phyloP scores from a whole-genome alignment of 2,329 filamentous ascomycete genomes.

The Colletotrichum sp. region DNA sequence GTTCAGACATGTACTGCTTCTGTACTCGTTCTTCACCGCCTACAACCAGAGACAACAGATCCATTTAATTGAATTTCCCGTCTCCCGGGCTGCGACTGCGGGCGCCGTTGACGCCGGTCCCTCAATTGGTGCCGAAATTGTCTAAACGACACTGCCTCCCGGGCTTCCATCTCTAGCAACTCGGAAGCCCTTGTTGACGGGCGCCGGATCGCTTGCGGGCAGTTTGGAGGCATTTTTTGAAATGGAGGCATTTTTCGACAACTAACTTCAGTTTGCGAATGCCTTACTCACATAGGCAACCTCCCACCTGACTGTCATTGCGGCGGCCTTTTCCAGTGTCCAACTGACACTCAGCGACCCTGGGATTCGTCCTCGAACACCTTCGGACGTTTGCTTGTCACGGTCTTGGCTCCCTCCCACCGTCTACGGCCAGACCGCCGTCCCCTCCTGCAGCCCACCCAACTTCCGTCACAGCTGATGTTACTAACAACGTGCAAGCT shows the following conservation, averaged over 20 bases:
- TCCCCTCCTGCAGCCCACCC: neutral
- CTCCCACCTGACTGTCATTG: neutral
- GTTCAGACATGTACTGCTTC: neutral
- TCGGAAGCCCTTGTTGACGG: neutral
- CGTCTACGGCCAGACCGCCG: neutral
- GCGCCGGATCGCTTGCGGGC: conserved; percentile 7
- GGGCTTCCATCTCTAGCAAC: conserved; percentile 10
- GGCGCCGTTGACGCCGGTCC: neutral
- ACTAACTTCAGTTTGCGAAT: neutral
- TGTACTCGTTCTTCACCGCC: conserved; percentile 11
- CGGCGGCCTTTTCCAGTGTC: neutral
- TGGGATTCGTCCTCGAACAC: neutral
- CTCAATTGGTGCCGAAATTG: neutral
- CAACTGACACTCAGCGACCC: neutral
- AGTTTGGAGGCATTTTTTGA: neutral
- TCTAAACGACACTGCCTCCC: neutral
- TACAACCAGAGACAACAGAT: conserved; percentile 7
- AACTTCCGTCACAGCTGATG: neutral
- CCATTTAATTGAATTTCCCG: conserved; percentile 15
- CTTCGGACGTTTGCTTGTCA: conserved; percentile 6
- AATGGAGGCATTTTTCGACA: conserved; percentile 1
- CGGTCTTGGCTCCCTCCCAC: conserved; percentile 17
- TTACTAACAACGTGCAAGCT: neutral
- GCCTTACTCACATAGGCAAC: neutral
- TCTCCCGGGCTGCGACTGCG: conserved; percentile 1